Evolutionary conservation across 257 asterid genomes (phyloP), one percentile per base, ranked within the genome.

Genomic region (Primulina tabacum): DNA sequence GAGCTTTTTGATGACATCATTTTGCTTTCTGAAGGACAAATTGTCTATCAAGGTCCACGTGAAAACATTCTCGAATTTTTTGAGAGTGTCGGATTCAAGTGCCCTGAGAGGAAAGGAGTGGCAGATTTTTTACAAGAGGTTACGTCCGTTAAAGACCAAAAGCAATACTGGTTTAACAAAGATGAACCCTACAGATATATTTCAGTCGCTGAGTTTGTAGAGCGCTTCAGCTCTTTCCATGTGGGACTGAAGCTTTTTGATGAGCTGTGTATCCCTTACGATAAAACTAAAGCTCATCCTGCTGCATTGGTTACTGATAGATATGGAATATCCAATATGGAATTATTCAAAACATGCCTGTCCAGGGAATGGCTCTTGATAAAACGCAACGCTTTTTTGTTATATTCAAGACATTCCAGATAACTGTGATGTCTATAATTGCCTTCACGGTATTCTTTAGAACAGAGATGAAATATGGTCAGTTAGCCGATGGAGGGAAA

Each of bases 81-180:
- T 3, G 88, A 80, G 77, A 82, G 90, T 63, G 91, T 88, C 30
- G 99, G 99, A 16, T 94, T 94, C 81, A 89, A 80, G 72, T 91
- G 99, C 77, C 99, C 99, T 0, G 92, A 91, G 24, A 89, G 99
- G 80, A 91, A 90, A 77, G 99, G 97, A 12, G 88, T 85, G 26
- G 97, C 99, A 2, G 99, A 94, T 73, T 94, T 94, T 74, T 80
- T 94, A 43, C 99, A 94, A 80, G 99, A 93, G 81, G 97, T 93
- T 30, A 93, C 97, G 50, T 93, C 99, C 18, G 4, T 72, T 29
- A 93, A 93, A 74, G 99, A 93, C 59, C 99, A 93, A 80, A 89
- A 84, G 61, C 97, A 93, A 50, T 93, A 90, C 82, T 93, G 99
- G 99, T 86, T 35, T 82, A 82, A 78, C 67, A 89, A 86, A 66